Evolutionary conservation across 73 alveolate species (phyloP).

Genomic region (Paramecium sexaurelia): DNA sequence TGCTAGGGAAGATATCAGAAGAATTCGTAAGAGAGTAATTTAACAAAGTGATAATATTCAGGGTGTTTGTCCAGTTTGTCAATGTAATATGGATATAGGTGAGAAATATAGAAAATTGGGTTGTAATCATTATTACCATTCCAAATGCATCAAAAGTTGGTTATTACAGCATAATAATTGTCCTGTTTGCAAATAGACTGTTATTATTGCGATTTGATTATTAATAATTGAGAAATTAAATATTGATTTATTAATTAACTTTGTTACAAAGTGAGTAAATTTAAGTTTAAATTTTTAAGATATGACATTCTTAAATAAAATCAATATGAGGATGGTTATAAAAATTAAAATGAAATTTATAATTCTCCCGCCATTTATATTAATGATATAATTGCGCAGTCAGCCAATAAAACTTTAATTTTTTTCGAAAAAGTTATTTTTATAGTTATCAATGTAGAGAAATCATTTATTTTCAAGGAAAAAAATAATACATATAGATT

Average conservation of each 20-base stretch:
- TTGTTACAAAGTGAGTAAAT: not conserved
- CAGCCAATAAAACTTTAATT: too few species aligned
- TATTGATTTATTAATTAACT: not conserved
- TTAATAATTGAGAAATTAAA: not conserved
- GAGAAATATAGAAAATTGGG: constrained; percentile 12
- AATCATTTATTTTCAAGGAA: too few species aligned
- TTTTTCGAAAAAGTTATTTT: too few species aligned
- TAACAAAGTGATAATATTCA: not conserved
- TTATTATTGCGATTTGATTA: not conserved
- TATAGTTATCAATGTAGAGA: too few species aligned
- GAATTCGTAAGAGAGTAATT: constrained; percentile 6
- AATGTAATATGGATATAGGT: constrained; percentile 31
- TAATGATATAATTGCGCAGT: too few species aligned
- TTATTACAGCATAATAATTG: constrained; percentile 24
- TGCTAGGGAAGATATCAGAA: constrained; percentile 27
- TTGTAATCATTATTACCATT: constrained; percentile 21
- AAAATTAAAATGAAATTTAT: too few species aligned
- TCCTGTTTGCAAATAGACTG: constrained; percentile 41
- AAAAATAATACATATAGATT: too few species aligned
- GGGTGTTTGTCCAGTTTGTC: constrained; percentile 21
- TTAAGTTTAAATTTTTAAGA: not conserved
- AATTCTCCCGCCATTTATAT: too few species aligned
- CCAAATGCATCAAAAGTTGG: constrained; percentile 53
- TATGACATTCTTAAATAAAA: too few species aligned
- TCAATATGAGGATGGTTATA: too few species aligned